Percentiles rank a stretch among this genome's conserved stretches.
Conservation (phyloP, 331 rosid genomes). For the Cydonia oblonga region DNA sequence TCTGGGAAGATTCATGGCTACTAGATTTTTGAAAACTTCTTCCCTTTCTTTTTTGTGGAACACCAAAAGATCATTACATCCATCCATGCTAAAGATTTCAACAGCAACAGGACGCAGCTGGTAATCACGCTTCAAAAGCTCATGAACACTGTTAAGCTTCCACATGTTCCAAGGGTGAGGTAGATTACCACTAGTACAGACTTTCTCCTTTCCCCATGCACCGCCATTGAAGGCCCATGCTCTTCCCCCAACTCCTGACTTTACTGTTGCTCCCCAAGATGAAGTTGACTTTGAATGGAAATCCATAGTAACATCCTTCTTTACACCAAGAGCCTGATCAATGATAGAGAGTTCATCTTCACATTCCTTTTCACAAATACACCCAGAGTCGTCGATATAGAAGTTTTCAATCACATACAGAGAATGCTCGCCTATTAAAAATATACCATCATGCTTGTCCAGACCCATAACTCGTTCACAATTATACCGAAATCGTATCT, state of each 20-base stretch:
- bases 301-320: constrained; percentile 67
- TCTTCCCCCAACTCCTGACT: constrained; percentile 82
- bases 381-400: constrained; percentile 70
- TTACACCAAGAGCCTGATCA: constrained; percentile 97
- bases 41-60: constrained; percentile 99
- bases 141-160: constrained; percentile 97
- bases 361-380: constrained; percentile 86
- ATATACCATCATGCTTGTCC: constrained; percentile 98
- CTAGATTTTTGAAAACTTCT: constrained; percentile 81
- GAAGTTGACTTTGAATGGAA: constrained; percentile 75
- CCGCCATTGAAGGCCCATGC: constrained; percentile 99
- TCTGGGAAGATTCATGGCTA: constrained; percentile 96
- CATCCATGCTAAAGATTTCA: constrained; percentile 99
- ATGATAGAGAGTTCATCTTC: constrained; percentile 88
- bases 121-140: constrained; percentile 97
- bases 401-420: constrained; percentile 94
- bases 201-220: constrained; percentile 99
- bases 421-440: constrained; percentile 83
- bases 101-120: constrained; percentile 99
- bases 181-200: constrained; percentile 64
- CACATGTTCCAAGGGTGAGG: constrained; percentile 98
- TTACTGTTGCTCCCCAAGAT: constrained; percentile 53
- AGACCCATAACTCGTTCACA: constrained; percentile 97
- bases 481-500: constrained; percentile 75
- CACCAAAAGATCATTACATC: constrained; percentile 94